Evolutionary conservation across 805 yeast genomes (phyloP).

Genomic region (Yamadazyma nakazawae): DNA sequence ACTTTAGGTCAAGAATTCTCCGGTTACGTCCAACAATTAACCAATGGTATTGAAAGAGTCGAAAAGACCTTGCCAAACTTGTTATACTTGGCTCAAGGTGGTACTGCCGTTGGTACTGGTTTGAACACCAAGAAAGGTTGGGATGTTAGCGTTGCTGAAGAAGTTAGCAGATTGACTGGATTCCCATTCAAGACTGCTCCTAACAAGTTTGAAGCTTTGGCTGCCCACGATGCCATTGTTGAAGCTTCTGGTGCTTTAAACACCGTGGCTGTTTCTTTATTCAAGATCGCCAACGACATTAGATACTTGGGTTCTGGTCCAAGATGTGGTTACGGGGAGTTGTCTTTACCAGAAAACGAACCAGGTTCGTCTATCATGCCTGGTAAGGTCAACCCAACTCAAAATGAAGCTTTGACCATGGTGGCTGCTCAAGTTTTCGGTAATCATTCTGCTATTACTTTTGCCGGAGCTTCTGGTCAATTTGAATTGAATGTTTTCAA

Average conservation of each 20-base stretch:
- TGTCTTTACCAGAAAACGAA: conserved; percentile 93
- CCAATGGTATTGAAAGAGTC: conserved; percentile 86
- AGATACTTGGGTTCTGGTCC: conserved; percentile 99
- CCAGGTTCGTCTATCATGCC: conserved; percentile 99
- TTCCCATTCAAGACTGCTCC: conserved; percentile 91
- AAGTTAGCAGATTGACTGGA: conserved; percentile 84
- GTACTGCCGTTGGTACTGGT: conserved; percentile 99
- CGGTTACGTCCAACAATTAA: conserved; percentile 91
- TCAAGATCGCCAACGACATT: conserved; percentile 96
- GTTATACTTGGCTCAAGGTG: conserved; percentile 93
- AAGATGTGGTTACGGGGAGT: conserved; percentile 98
- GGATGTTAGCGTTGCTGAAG: conserved; percentile 80
- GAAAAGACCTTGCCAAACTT: conserved; percentile 73
- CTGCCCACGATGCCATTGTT: conserved; percentile 97
- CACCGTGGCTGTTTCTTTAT: conserved; percentile 89
- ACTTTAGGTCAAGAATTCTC: conserved; percentile 98
- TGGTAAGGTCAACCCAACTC: conserved; percentile 99
- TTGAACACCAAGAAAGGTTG: conserved; percentile 91
- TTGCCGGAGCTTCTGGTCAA: conserved; percentile 98
- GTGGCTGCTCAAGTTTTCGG: conserved; percentile 98
- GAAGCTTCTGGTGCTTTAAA: conserved; percentile 97
- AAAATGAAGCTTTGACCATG: conserved; percentile 98
- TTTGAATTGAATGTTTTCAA: conserved; percentile 97
- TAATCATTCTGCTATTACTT: conserved; percentile 90
- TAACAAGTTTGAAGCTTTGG: conserved; percentile 97